Conservation (phyloP, 768 basidiomycete species). For the Hericium rajendrae region DNA sequence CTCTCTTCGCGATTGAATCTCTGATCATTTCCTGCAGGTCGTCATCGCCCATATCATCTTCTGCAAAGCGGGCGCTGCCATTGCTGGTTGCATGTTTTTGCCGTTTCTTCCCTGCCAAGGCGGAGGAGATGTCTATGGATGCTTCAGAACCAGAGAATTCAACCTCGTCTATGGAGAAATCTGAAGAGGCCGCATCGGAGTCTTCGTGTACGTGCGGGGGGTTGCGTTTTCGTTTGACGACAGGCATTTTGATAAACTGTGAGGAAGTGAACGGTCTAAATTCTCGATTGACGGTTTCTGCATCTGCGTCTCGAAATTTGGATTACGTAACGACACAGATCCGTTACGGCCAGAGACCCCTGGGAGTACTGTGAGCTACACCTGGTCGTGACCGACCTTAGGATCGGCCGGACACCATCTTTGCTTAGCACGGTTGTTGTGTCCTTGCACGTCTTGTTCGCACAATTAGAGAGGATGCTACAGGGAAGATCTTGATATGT, state of each 20-base stretch:
- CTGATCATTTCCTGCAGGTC: slow-evolving; percentile 58
- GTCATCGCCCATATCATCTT: slow-evolving; percentile 37
- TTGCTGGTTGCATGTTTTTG: neutral
- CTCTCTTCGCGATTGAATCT: slow-evolving; percentile 58
- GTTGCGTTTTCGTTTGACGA: neutral
- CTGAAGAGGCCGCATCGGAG: neutral
- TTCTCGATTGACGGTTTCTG: neutral
- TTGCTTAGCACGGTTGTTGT: too few relatives aligned
- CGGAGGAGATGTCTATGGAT: slow-evolving; percentile 56
- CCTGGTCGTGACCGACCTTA: neutral
- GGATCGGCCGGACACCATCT: too few relatives aligned
- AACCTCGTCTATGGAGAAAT: slow-evolving; percentile 1
- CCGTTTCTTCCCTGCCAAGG: slow-evolving; percentile 40
- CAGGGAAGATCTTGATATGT: too few relatives aligned
- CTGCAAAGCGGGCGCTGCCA: slow-evolving; percentile 12
- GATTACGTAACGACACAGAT: neutral
- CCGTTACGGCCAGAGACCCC: neutral
- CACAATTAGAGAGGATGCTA: too few relatives aligned
- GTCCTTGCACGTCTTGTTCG: too few relatives aligned
- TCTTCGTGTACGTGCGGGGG: neutral
- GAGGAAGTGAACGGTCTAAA: neutral
- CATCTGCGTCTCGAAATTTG: neutral
- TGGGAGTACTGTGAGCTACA: neutral
- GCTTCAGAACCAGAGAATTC: slow-evolving; percentile 19
- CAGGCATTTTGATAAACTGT: neutral